Evolutionary conservation across 306 rosid genomes (phyloP), one percentile per base, ranked within the genome.

Genomic region (Argentina anserina): DNA sequence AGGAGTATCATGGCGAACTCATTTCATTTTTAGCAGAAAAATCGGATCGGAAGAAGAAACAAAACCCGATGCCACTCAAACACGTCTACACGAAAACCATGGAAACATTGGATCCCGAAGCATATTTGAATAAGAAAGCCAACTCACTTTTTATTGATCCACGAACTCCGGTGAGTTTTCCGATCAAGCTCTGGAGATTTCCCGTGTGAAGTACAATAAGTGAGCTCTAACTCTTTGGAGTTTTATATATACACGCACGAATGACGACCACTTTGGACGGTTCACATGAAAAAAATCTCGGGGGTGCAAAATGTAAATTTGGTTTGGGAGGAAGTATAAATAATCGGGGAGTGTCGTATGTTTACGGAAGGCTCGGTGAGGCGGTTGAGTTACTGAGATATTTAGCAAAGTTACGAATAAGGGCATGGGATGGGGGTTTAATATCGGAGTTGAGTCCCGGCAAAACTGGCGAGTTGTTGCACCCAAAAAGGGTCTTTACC

Each of bases 1-100:
- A 37, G 0, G 18, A 67, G 39, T 36, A n/a, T 39, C 75, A 26
- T 15, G 59, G 59, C 69, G 34, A 33, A 55, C 67, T 81, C 75
- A 70, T 73, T 69, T 18, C 47, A 37, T 2, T 37, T 70, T 52
- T 18, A n/a, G 76, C 84, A 28, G 65, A 64, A 75, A 80, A 80
- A 71, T 76, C 67, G 84, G 89, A 85, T 79, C 82, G 65, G 26
- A 13, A 11, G 5, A 33, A 33, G 56, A 62, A 69, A 37, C 70
- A 63, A 25, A 41, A 14, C 60, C 75, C 82, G 2, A 81, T 33
- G 37, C 65, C 76, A 61, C 41, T 58, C 70, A 45, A 62, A 9
- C n/a, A 29, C 73, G 60, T 59, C 13, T n/a, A 26, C 72, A 65
- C 78, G 75, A 37, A 28, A 47, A 55, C 60, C 67, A 5, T 43